Evolutionary conservation across 257 asterid genomes (phyloP).

Genomic region (Solanum medicagineum): DNA sequence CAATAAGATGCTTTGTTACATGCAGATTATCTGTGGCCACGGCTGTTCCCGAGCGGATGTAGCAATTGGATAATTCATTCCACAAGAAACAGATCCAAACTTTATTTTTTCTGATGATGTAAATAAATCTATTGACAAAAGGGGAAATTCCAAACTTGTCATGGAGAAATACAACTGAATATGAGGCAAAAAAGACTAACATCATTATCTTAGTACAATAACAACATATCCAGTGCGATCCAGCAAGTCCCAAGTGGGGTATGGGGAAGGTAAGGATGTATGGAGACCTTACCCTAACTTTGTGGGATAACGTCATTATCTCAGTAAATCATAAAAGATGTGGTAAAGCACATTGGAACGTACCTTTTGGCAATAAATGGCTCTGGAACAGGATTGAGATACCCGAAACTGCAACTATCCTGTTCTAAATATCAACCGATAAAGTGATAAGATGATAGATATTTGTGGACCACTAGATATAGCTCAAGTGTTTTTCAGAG

Average conservation of each 20-base stretch:
- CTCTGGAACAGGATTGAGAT: background rate
- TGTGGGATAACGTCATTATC: background rate
- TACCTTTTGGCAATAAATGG: background rate
- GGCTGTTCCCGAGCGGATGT: slow-evolving; percentile 1
- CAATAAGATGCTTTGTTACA: background rate
- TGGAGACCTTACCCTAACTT: background rate
- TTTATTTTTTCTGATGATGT: background rate
- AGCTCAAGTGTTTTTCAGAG: background rate
- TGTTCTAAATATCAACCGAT: background rate
- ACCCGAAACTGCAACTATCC: background rate
- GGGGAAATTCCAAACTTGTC: background rate
- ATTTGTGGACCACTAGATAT: slow-evolving; percentile 2
- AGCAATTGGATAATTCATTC: background rate
- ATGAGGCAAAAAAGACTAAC: background rate
- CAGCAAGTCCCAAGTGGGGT: background rate
- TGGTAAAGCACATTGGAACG: background rate
- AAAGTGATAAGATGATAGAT: background rate
- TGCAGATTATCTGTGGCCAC: slow-evolving; percentile 1
- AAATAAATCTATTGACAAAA: background rate
- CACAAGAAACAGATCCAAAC: background rate
- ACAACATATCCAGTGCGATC: background rate
- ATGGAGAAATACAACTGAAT: background rate
- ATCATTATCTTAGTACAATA: background rate
- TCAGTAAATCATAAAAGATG: background rate
- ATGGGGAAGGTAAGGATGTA: background rate